Evolutionary conservation across 345 rosid genomes (phyloP), one percentile per base, ranked within the genome.

Genomic region (Dovyalis caffra): DNA sequence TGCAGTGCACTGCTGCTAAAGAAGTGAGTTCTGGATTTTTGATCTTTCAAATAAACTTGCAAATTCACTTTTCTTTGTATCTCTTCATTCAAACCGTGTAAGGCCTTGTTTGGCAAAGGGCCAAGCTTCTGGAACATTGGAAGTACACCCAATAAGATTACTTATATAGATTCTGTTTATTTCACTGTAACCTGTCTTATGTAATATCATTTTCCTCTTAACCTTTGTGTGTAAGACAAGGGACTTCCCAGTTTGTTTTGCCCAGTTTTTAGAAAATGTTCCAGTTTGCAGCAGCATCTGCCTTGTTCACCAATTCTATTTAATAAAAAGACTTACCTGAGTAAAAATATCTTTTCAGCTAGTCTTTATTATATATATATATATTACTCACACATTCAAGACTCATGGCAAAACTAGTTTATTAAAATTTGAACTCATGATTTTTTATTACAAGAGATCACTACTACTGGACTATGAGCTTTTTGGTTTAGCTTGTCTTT

Each of bases 1-100:
- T 96, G 98, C 92, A 92, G 94, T 75, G 86, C 95, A 0, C 77
- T 85, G 79, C 89, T 96, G 56, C 76, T 83, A 71, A 91, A 89
- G 87, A 90, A 93, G 82, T 96, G 89, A 95, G 74, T 31, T 31
- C 60, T 72, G 64, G 69, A 67, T 72, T 84, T 83, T 56, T 57
- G 11, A 74, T 61, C 66, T 29, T 64, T 73, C 10, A 18, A 85
- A 71, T 79, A 77, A 85, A 75, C 35, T 66, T 68, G 72, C 77
- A 26, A 76, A 84, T 72, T 71, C 61, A 76, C 66, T 21, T 63
- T 62, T 65, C 37, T 49, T 65, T 63, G 31, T 25, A 47, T 62
- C 73, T 68, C 73, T 68, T 43, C 57, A 66, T 74, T 43, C 25
- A 74, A 75, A 62, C 77, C 31, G 73, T 77, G 70, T 15, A 6